Base-by-base conservation (phyloP, 2,329 filamentous ascomycete genomes). In the Albifimbria verrucaria region DNA sequence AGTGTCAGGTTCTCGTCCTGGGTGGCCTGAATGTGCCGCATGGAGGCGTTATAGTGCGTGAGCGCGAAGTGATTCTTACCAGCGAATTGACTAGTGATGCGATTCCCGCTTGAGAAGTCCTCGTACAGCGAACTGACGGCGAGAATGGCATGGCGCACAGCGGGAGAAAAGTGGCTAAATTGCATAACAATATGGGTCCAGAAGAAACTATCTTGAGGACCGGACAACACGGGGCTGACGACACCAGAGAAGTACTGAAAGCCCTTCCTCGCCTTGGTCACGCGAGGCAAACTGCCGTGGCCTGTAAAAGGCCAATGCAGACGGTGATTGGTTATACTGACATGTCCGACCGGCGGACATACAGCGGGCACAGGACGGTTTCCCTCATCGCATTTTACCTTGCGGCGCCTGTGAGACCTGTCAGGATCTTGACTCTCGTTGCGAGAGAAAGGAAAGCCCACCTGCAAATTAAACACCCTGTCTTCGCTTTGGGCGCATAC, bases 101-200 rank as follows among this genome's bases (percentile, higher is more conserved):
- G 42, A 15, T 44, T 44, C 5, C 42, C 42, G 42, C 18, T 15
- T 12, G 42, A 21, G 15, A 48, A 32, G 12, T 57, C 49, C 2
- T 59, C 57, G 7, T 57, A 59, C 1, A 59, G 44, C 4, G 57
- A 52, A 25, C 57, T 59, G 0, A 59, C 55, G 0, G 57, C 56
- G 7, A 59, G 32, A 15, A 59, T 51, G 7, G 57, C 53, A 21
- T 59, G 57, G 0, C 52, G 52, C 9, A 59, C 50, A 0, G 55
- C 50, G 0, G 57, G 55, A 28, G 57, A 51, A 3, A 54, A 59
- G 49, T 57, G 46, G 36, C 57, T 55, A 18, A 59, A 59, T 41
- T 56, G 57, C 57, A 59, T 59, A 3, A 59, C 57, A 3, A 57
- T 49, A 39, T 54, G 55, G 1, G 57, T 59, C 57, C 57, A 59